Percentiles rank a stretch among this genome's conserved stretches.
Conservation (phyloP, 1,139 yeast species). For the Hemisphaericaspora lyxosophila region DNA sequence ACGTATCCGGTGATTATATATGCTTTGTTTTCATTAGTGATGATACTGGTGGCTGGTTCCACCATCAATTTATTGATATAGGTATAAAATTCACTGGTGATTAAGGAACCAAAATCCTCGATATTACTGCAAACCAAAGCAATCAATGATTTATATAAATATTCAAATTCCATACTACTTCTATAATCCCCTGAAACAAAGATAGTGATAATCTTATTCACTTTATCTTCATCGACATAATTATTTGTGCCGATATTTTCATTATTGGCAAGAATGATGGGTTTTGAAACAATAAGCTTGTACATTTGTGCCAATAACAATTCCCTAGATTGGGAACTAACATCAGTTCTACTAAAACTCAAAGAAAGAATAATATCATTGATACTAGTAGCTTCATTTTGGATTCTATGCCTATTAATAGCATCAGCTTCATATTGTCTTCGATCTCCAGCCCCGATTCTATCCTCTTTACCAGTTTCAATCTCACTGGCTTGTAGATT, state of each 20-base stretch:
- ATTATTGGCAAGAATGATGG: slow-evolving; percentile 40
- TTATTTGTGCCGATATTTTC: slow-evolving; percentile 31
- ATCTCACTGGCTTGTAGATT: slow-evolving; percentile 25
- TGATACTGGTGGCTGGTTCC: slow-evolving; percentile 32
- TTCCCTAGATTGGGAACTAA: slow-evolving; percentile 51
- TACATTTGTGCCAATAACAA: slow-evolving; percentile 51
- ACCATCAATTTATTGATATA: slow-evolving; percentile 32
- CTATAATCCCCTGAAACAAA: slow-evolving; percentile 37
- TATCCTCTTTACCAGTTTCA: slow-evolving; percentile 16
- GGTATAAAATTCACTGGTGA: slow-evolving; percentile 40
- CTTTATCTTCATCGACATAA: slow-evolving; percentile 38
- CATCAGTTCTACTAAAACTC: slow-evolving; percentile 40
- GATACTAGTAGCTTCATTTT: slow-evolving; percentile 37
- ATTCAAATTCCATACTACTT: slow-evolving; percentile 43
- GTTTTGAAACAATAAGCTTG: slow-evolving; percentile 45
- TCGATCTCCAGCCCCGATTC: slow-evolving; percentile 20
- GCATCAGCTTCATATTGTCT: slow-evolving; percentile 34
- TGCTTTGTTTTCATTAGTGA: slow-evolving; percentile 42
- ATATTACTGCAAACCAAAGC: slow-evolving; percentile 48
- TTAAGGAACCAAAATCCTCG: slow-evolving; percentile 52
- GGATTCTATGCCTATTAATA: slow-evolving; percentile 37
- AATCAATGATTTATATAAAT: slow-evolving; percentile 42
- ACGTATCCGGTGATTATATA: slow-evolving; percentile 46
- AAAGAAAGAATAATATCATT: slow-evolving; percentile 43
- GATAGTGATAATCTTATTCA: slow-evolving; percentile 32